Base-by-base conservation (phyloP, 495 filamentous ascomycete species). In the Xylaria cubensis region DNA sequence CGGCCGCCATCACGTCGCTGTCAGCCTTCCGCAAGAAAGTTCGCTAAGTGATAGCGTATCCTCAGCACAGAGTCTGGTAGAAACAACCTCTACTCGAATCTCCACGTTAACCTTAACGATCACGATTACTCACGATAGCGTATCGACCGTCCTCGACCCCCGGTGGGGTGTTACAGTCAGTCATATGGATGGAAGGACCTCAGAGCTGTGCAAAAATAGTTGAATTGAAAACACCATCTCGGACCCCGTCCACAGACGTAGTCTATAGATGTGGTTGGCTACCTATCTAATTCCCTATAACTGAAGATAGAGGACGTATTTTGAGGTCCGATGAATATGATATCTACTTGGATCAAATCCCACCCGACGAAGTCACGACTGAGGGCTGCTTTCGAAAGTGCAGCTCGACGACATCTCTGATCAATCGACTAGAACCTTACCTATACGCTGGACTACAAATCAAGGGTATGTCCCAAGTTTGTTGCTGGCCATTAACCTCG, bases 91-190 rank as follows among this genome's bases (percentile, higher is more conserved):
- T 34, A 26, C 67, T 26, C 34, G 55, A 9, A 21, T n/a, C 46
- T 32, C 51, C 17, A 36, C 19, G 9, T 32, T 56, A 6, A 58
- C 24, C 9, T 15, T 67, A n/a, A 78, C 70, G 12, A 66, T 78
- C 36, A 78, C 73, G 24, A 58, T 78, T 53, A 78, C 76, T 2
- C n/a, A 75, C 72, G 12, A 63, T 79, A 74, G 71, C 62, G 42
- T 77, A 76, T 50, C 73, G 70, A 24, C 75, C 75, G 34, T 67
- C 73, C 2, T 29, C 64, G 39, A 29, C 70, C 46, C 72, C n/a
- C n/a, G n/a, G n/a, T n/a, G n/a, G n/a, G n/a, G n/a, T n/a, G n/a
- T n/a, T n/a, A n/a, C n/a, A 59, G 70, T 46, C 59, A 50, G 13
- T 50, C 46, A 46, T 32, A 29, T 51, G 8, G 36, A 8, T 36